Evolutionary conservation across 352 stramenopile genomes (phyloP).

Genomic region (Albugo candida): DNA sequence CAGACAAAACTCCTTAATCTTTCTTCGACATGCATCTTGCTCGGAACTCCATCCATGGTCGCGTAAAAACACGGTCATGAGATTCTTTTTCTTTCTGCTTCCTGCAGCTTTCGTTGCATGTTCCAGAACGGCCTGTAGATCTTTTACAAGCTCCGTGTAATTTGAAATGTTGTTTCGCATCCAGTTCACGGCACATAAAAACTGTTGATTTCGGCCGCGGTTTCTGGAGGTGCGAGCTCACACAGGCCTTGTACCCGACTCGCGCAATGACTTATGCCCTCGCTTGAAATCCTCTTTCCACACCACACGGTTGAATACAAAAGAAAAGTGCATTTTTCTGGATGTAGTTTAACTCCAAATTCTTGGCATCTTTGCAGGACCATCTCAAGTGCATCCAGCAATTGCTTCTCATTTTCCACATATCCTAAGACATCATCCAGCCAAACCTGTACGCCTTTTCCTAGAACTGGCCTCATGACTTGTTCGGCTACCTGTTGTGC

Average conservation of each 20-base stretch:
- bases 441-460: constrained; percentile 9
- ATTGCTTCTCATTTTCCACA: background rate
- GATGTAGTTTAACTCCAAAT: constrained; percentile 17
- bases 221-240: constrained; percentile 4
- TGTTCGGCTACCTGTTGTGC: constrained; percentile 3
- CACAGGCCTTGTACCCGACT: constrained; percentile 10
- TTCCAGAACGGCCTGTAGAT: constrained; percentile 1
- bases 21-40: background rate
- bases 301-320: constrained; percentile 9
- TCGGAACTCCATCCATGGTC: background rate
- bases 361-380: constrained; percentile 4
- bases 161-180: constrained; percentile 6
- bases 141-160: background rate
- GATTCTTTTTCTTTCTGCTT: no score
- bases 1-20: background rate
- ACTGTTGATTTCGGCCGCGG: constrained; percentile 5
- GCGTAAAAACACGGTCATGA: no score
- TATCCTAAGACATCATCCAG: constrained; percentile 14
- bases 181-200: constrained; percentile 10
- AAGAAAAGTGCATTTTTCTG: constrained; percentile 14
- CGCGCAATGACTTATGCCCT: constrained; percentile 7
- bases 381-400: constrained; percentile 7
- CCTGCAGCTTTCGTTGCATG: no score
- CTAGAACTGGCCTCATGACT: constrained; percentile 1
- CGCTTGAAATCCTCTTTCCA: constrained; percentile 7